Conservation (phyloP, 2,329 filamentous ascomycete species). For the Aspergillus tanneri region DNA sequence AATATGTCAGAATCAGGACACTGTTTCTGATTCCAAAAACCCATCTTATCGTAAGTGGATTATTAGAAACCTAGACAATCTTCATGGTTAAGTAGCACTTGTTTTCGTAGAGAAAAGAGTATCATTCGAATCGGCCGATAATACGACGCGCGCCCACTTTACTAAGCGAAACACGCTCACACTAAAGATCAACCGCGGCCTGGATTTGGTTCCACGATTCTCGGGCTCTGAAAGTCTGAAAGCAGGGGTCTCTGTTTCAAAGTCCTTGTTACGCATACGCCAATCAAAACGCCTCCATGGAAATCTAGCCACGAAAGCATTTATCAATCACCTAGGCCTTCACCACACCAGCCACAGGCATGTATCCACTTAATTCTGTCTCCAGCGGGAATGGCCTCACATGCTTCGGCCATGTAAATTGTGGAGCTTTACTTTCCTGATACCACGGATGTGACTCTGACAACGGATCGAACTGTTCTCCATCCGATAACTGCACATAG, state of each 20-base stretch:
- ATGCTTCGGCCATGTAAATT: constrained; percentile 33
- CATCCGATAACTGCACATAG: constrained; percentile 40
- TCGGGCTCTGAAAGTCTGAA: constrained; percentile 17
- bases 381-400: constrained; percentile 35
- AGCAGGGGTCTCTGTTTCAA: constrained; percentile 18
- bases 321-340: constrained; percentile 30
- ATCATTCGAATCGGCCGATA: not conserved
- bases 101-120: too few relatives aligned
- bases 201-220: constrained; percentile 24
- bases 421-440: constrained; percentile 26
- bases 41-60: too few relatives aligned
- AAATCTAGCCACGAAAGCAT: constrained; percentile 34
- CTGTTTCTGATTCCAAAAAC: too few relatives aligned
- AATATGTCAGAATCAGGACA: too few relatives aligned
- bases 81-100: not conserved
- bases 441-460: constrained; percentile 32
- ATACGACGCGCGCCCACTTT: not conserved
- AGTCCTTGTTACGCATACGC: constrained; percentile 24
- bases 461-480: constrained; percentile 33
- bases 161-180: not conserved
- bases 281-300: constrained; percentile 35
- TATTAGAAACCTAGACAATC: too few relatives aligned
- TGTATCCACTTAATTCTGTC: constrained; percentile 24
- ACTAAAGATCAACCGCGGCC: not conserved
- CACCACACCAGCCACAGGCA: constrained; percentile 30